phyloP scores from a whole-genome alignment of 129 eudicot genomes.

The Scalesia atractyloides region DNA sequence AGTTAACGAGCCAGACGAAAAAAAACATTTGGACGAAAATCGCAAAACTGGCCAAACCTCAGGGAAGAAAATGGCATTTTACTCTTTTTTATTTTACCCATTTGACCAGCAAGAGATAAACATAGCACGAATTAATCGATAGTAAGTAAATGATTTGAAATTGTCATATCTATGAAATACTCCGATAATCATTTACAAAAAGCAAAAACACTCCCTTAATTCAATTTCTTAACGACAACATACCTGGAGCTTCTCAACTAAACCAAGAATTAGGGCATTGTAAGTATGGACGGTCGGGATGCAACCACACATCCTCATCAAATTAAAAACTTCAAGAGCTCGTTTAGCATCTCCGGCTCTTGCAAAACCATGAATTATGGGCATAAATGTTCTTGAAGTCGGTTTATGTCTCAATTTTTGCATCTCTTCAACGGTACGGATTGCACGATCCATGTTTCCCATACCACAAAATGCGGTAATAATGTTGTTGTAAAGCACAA shows the following conservation, averaged over 20 bases:
- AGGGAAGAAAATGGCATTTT: too few species aligned
- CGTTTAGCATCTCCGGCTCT: constrained; percentile 72
- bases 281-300: constrained; percentile 81
- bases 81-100: not conserved
- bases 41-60: too few species aligned
- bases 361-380: constrained; percentile 87
- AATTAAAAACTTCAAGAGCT: constrained; percentile 74
- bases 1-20: too few species aligned
- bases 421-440: constrained; percentile 77
- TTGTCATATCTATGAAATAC: not conserved
- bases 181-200: not conserved
- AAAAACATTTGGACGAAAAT: too few species aligned
- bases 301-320: constrained; percentile 94
- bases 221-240: not conserved
- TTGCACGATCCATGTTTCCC: constrained; percentile 94
- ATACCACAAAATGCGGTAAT: constrained; percentile 90
- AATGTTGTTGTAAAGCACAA: constrained; percentile 84
- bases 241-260: constrained; percentile 89
- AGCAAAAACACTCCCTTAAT: not conserved
- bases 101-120: not conserved
- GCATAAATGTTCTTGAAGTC: constrained; percentile 83
- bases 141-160: not conserved
- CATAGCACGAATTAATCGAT: not conserved
- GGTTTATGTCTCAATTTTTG: constrained; percentile 72
- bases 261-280: constrained; percentile 85